These are phyloP conservation scores for Rhododendron mucronatum DNA, from an alignment of 148 eudicot genomes.

Conservation along the genomic window DNA sequence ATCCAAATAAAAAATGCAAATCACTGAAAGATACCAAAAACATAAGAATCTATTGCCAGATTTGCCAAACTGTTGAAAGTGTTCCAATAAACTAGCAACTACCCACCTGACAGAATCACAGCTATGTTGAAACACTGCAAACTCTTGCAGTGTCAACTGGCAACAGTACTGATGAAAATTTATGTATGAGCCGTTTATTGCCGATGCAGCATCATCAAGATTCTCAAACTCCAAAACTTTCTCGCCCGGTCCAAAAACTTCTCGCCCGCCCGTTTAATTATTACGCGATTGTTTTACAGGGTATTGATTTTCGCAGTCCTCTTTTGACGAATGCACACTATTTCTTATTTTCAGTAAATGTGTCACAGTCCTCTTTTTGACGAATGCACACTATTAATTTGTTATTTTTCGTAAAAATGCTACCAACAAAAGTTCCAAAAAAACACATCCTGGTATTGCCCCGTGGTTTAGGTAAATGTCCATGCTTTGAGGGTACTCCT, in stretches of 20 bases:
- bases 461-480: no score
- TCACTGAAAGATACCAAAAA: not conserved
- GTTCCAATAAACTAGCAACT: not conserved
- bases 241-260: not conserved
- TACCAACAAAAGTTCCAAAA: no score
- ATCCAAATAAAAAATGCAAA: not conserved
- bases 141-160: not conserved
- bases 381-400: no score
- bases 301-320: no score
- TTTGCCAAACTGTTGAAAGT: not conserved
- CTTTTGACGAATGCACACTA: no score
- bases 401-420: no score
- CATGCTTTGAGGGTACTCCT: no score
- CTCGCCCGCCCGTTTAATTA: no score
- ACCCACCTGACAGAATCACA: slow-evolving; percentile 10
- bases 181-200: slow-evolving; percentile 23
- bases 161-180: not conserved
- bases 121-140: not conserved
- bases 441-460: no score
- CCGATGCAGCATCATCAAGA: slow-evolving; percentile 60
- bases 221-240: slow-evolving; percentile 26
- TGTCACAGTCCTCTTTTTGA: no score
- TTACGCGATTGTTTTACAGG: no score
- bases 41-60: not conserved
- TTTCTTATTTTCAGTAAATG: no score